phyloP scores from a whole-genome alignment of 2,329 filamentous ascomycete genomes.

The Scedosporium boydii region DNA sequence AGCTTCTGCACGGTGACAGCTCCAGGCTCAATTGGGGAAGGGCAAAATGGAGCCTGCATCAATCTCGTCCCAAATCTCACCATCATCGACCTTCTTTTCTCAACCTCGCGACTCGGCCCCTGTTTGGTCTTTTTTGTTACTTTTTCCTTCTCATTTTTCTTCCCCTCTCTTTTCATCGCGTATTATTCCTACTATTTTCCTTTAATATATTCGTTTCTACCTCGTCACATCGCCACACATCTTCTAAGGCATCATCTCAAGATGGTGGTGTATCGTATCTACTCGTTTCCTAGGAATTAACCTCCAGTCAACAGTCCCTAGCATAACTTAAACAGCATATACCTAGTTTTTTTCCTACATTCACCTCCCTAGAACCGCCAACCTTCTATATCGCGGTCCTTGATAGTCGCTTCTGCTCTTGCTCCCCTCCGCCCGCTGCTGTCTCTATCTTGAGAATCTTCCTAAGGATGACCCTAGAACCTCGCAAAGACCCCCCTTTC shows the following conservation, averaged over 20 bases:
- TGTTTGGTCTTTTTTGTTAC: background rate
- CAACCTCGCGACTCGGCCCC: background rate
- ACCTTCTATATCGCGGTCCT: background rate
- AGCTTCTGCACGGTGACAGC: background rate
- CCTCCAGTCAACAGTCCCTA: no score
- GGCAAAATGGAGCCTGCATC: background rate
- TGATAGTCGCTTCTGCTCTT: background rate
- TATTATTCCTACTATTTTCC: background rate
- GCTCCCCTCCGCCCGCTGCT: background rate
- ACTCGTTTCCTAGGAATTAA: background rate
- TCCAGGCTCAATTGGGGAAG: background rate
- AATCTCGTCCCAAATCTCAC: background rate
- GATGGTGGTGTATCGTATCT: background rate
- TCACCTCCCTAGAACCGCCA: no score
- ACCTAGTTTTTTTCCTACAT: no score
- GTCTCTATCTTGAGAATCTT: background rate
- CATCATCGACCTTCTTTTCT: background rate
- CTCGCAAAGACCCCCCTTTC: background rate
- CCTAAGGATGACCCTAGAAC: background rate
- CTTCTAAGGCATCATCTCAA: background rate
- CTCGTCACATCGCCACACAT: background rate
- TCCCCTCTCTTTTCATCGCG: background rate
- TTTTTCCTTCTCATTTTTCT: background rate
- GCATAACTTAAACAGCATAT: no score
- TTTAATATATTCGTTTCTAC: no score